These are phyloP conservation scores for Boletus vinaceobasis DNA, from an alignment of 768 basidiomycete genomes.

Conservation along the genomic window DNA sequence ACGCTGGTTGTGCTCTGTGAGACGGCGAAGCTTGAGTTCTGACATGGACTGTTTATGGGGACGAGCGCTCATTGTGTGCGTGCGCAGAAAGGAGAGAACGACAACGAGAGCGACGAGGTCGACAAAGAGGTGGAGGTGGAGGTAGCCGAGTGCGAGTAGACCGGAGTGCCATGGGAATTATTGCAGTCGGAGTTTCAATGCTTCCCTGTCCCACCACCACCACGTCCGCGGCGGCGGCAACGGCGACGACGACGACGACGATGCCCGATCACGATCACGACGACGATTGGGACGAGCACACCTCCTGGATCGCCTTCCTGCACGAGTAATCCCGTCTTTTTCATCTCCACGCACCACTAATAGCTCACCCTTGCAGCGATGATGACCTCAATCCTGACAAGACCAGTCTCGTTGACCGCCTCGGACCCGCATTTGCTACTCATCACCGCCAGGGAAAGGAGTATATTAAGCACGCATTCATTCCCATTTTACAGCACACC, in stretches of 20 bases:
- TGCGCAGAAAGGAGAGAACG: constrained; percentile 5
- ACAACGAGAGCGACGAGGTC: background rate
- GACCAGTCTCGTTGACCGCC: constrained; percentile 44
- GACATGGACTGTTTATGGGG: constrained; percentile 95
- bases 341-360: background rate
- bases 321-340: constrained; percentile 19
- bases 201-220: constrained; percentile 5
- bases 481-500: constrained; percentile 36
- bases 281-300: constrained; percentile 27
- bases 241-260: background rate
- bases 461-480: constrained; percentile 30
- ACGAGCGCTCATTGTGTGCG: constrained; percentile 59
- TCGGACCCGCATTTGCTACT: constrained; percentile 37
- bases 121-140: constrained; percentile 9
- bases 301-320: constrained; percentile 27
- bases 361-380: constrained; percentile 27
- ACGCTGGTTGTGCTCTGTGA: constrained; percentile 92
- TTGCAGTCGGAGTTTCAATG: constrained; percentile 20
- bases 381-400: constrained; percentile 40
- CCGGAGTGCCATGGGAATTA: constrained; percentile 6
- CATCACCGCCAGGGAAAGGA: constrained; percentile 30
- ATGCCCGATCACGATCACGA: constrained; percentile 6
- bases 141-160: constrained; percentile 8
- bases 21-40: constrained; percentile 90
- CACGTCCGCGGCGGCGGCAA: background rate